Conservation (phyloP, 352 stramenopile species). For the Globisporangium lucens region DNA sequence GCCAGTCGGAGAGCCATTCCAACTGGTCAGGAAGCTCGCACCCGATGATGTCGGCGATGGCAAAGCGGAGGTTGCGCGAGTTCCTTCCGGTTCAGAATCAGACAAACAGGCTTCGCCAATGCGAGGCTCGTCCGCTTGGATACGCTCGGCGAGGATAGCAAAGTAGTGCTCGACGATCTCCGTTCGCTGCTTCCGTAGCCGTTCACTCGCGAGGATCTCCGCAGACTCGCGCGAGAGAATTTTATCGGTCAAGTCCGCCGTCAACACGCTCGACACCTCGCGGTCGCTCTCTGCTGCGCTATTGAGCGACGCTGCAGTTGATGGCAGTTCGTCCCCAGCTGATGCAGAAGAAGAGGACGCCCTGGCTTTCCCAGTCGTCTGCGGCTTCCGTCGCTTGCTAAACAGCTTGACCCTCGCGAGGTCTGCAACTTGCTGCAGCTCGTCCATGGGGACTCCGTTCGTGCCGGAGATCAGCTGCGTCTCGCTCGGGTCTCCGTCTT, state of each 20-base stretch:
- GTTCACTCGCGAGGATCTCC: slow-evolving; percentile 34
- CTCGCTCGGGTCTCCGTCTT: slow-evolving; percentile 22
- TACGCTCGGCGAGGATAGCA: slow-evolving; percentile 21
- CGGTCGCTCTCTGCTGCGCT: slow-evolving; percentile 20
- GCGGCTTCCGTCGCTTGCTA: slow-evolving; percentile 16
- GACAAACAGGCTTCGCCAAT: neutral
- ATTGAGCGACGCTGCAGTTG: neutral
- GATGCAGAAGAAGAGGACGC: neutral
- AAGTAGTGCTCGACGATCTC: slow-evolving; percentile 46
- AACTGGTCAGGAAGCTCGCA: slow-evolving; percentile 13
- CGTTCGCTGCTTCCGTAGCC: slow-evolving; percentile 28
- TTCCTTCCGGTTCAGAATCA: neutral
- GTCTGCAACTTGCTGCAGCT: slow-evolving; percentile 59
- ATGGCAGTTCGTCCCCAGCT: neutral
- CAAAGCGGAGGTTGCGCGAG: neutral
- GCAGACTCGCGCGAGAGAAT: slow-evolving; percentile 37
- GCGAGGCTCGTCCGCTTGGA: neutral
- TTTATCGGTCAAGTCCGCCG: slow-evolving; percentile 33
- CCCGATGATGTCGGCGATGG: neutral
- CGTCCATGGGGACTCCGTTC: slow-evolving; percentile 50
- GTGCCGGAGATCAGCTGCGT: slow-evolving; percentile 29
- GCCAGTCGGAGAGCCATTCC: slow-evolving; percentile 21
- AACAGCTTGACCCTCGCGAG: slow-evolving; percentile 58
- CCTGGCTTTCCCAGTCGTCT: neutral
- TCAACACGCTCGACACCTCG: slow-evolving; percentile 27